Evolutionary conservation across 2,329 filamentous ascomycete species (phyloP).

Genomic region (Beauveria australis): DNA sequence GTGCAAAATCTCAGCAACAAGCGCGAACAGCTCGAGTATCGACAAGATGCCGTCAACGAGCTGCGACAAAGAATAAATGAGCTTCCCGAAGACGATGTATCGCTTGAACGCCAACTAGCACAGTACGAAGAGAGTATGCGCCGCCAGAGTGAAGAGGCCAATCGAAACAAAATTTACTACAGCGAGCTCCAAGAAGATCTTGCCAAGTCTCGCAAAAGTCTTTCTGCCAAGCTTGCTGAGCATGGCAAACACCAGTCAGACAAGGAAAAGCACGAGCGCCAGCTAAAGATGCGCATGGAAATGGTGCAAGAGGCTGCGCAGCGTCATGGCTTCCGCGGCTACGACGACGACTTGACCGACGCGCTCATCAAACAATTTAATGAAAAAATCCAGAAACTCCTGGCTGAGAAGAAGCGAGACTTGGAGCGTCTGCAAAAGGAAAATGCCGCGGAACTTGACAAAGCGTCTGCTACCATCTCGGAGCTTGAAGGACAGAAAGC

Average conservation of each 20-base stretch:
- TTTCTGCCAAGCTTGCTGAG: slow-evolving; percentile 50
- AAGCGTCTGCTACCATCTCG: slow-evolving; percentile 63
- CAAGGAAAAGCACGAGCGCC: slow-evolving; percentile 77
- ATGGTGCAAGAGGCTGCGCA: slow-evolving; percentile 73
- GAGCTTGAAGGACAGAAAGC: slow-evolving; percentile 68
- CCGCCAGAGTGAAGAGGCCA: slow-evolving; percentile 55
- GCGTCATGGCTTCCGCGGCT: slow-evolving; percentile 73
- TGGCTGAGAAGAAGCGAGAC: slow-evolving; percentile 69
- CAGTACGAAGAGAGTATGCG: slow-evolving; percentile 71
- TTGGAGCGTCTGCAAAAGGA: slow-evolving; percentile 68
- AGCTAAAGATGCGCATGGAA: slow-evolving; percentile 60
- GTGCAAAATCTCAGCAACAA: slow-evolving; percentile 71
- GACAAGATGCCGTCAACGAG: slow-evolving; percentile 61
- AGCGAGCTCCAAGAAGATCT: slow-evolving; percentile 50
- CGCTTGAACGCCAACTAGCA: slow-evolving; percentile 61
- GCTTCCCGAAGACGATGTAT: slow-evolving; percentile 68
- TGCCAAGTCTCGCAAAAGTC: slow-evolving; percentile 33
- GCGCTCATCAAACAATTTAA: slow-evolving; percentile 68
- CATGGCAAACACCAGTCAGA: slow-evolving; percentile 76
- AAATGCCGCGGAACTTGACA: slow-evolving; percentile 63
- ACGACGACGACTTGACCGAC: slow-evolving; percentile 70
- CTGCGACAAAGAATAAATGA: slow-evolving; percentile 67
- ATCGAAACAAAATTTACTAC: slow-evolving; percentile 56
- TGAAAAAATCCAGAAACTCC: slow-evolving; percentile 64
- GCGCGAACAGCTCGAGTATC: slow-evolving; percentile 61